Evolutionary conservation across 2,329 filamentous ascomycete species (phyloP).

Genomic region (Paecilomyces sp.): DNA sequence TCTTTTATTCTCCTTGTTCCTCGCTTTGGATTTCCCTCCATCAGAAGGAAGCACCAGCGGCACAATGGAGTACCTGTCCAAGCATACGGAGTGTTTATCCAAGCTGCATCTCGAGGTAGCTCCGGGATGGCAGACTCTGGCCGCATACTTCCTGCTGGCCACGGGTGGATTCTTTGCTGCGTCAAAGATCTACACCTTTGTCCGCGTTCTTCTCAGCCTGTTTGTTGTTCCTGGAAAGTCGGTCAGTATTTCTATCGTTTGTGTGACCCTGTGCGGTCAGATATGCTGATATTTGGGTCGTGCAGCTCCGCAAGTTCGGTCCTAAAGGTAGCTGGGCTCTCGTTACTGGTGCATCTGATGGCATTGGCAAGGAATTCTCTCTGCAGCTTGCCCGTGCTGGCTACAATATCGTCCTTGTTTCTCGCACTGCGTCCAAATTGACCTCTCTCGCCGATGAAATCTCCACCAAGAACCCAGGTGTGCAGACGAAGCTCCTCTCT

Average conservation of each 20-base stretch:
- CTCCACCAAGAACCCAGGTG: slow-evolving; percentile 55
- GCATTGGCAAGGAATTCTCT: slow-evolving; percentile 93
- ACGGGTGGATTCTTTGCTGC: slow-evolving; percentile 55
- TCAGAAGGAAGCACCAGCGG: neutral
- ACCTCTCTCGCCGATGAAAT: slow-evolving; percentile 70
- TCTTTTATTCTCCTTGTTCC: slow-evolving; percentile 5
- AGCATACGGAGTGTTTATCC: slow-evolving; percentile 23
- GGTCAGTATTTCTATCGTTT: slow-evolving; percentile 11
- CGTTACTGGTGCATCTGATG: slow-evolving; percentile 91
- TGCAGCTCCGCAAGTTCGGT: slow-evolving; percentile 79
- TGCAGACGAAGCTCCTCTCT: slow-evolving; percentile 69
- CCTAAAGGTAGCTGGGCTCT: slow-evolving; percentile 90
- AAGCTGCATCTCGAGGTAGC: slow-evolving; percentile 26
- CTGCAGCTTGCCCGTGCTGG: slow-evolving; percentile 82
- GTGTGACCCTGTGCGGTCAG: neutral
- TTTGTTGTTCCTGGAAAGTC: slow-evolving; percentile 56
- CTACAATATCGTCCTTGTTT: slow-evolving; percentile 92
- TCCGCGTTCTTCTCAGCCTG: slow-evolving; percentile 57
- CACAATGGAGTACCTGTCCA: slow-evolving; percentile 26
- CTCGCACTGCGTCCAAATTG: slow-evolving; percentile 90
- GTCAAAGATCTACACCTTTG: slow-evolving; percentile 51
- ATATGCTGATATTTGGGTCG: neutral
- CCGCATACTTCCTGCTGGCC: slow-evolving; percentile 28
- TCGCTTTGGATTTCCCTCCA: neutral
- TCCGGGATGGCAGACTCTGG: slow-evolving; percentile 29